Base-by-base conservation (phyloP, 2,329 filamentous ascomycete genomes). In the Zarea fungicola region DNA sequence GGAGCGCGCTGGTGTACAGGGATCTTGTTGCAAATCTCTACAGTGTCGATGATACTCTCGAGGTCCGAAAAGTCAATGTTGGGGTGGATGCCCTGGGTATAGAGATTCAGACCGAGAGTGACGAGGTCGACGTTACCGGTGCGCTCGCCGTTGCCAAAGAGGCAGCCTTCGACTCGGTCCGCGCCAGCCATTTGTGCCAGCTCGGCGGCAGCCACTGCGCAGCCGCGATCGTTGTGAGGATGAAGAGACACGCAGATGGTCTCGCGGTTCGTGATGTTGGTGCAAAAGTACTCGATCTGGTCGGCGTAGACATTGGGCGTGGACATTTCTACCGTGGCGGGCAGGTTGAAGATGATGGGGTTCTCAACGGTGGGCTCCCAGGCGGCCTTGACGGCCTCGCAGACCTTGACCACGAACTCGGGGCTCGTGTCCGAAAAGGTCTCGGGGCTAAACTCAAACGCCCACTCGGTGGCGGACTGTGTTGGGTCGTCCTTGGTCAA, bases 241-340 rank as follows among this genome's bases (percentile, higher is more conserved):
- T 97, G 93, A 47, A 97, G 78, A 53, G 88, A 95, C 8, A 97
- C 87, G 60, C 84, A 88, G 43, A 96, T 78, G 72, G 90, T 93
- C 61, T 96, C 85, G 45, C 91, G 78, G 67, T 96, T 87, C 0
- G 78, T 78, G 62, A 97, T 90, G 64, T 92, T 78, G 45, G 77
- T 81, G 73, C 89, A 95, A 69, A 99, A 99, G 71, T 89, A 95
- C 66, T 99, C 93, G 54, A 99, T 88, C 71, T 95, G 87, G 63
- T 99, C 93, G 42, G 93, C 93, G 65, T 93, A 99, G 41, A 96
- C 80, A 65, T 99, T 99, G 28, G 91, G 91, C 1, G 93, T 96
- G 1, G 89, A 73, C 83, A 96, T 84, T 71, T 99, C 93, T 29
- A 97, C 92, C 0, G 93, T 99, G 2, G 93, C 92, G 1, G 93